Evolutionary conservation across 805 yeast species (phyloP).

Genomic region (Martiniozyma abietophila): DNA sequence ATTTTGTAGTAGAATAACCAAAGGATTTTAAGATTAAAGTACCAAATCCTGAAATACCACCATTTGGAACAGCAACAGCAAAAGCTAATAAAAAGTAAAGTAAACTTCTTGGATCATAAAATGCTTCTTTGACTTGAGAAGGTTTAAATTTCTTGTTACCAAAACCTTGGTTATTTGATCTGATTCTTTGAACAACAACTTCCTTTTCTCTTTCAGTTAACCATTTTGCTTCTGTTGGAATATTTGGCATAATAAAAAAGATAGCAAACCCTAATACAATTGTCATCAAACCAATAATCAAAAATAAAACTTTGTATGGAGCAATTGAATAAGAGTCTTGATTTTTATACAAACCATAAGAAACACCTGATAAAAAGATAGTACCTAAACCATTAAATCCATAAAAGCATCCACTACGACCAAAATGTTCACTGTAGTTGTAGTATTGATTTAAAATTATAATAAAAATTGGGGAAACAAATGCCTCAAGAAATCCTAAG

Average conservation of each 20-base stretch:
- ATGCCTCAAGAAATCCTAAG: constrained; percentile 27
- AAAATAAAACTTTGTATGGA: constrained; percentile 39
- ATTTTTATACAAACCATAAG: constrained; percentile 26
- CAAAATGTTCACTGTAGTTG: constrained; percentile 35
- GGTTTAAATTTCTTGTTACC: constrained; percentile 36
- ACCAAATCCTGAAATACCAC: constrained; percentile 10
- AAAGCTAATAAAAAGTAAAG: constrained; percentile 26
- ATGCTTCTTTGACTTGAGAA: constrained; percentile 34
- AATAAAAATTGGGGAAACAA: constrained; percentile 15
- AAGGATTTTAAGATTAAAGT: constrained; percentile 7
- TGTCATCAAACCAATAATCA: constrained; percentile 47
- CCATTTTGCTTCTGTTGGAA: constrained; percentile 40
- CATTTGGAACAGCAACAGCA: constrained; percentile 16
- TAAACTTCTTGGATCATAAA: constrained; percentile 35
- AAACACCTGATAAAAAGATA: constrained; percentile 6
- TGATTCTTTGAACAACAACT: constrained; percentile 33
- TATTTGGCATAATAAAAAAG: constrained; percentile 37
- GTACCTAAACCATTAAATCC: constrained; percentile 19
- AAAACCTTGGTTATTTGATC: constrained; percentile 24
- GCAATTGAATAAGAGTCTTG: constrained; percentile 12
- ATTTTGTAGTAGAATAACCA: constrained; percentile 10
- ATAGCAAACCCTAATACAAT: constrained; percentile 27
- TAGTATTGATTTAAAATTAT: constrained; percentile 33
- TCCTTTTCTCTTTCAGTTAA: constrained; percentile 29
- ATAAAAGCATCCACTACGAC: constrained; percentile 29